Percentiles rank a stretch among this genome's conserved stretches.
Evolutionary conservation across 257 asterid species (phyloP).

Genomic region (Vinca minor): DNA sequence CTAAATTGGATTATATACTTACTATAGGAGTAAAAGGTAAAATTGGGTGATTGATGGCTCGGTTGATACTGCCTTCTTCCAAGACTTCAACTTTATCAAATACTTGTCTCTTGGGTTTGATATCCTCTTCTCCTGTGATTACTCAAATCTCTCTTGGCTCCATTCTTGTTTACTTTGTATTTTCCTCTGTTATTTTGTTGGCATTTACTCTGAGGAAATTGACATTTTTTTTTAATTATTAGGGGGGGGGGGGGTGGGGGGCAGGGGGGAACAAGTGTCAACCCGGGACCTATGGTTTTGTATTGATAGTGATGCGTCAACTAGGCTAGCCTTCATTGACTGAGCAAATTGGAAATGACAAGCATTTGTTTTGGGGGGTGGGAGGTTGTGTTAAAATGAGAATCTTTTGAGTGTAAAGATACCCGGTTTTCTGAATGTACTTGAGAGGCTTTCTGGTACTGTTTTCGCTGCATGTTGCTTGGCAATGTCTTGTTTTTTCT

Average conservation of each 20-base stretch:
- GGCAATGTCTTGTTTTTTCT: not conserved
- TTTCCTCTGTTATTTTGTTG: not conserved
- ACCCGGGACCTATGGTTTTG: too few species aligned
- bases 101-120: conserved; percentile 79
- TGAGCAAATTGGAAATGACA: too few species aligned
- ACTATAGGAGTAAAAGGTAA: conserved; percentile 26
- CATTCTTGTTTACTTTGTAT: not conserved
- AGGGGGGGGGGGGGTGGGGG: too few species aligned
- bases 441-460: not conserved
- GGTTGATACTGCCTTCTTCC: conserved; percentile 74
- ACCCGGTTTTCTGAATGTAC: not conserved
- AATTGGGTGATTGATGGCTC: conserved; percentile 62
- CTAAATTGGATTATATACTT: conserved; percentile 8
- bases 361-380: too few species aligned
- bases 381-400: too few species aligned
- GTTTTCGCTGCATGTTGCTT: too few species aligned
- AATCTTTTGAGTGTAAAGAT: not conserved
- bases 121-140: conserved; percentile 72
- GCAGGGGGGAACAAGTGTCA: too few species aligned
- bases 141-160: conserved; percentile 27
- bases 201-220: not conserved
- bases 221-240: too few species aligned
- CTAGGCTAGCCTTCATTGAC: too few species aligned
- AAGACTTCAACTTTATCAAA: conserved; percentile 65
- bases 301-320: too few species aligned